These are phyloP conservation scores for Cordyceps fumosorosea DNA, from an alignment of 2,329 filamentous ascomycete genomes.

Conservation along the genomic window DNA sequence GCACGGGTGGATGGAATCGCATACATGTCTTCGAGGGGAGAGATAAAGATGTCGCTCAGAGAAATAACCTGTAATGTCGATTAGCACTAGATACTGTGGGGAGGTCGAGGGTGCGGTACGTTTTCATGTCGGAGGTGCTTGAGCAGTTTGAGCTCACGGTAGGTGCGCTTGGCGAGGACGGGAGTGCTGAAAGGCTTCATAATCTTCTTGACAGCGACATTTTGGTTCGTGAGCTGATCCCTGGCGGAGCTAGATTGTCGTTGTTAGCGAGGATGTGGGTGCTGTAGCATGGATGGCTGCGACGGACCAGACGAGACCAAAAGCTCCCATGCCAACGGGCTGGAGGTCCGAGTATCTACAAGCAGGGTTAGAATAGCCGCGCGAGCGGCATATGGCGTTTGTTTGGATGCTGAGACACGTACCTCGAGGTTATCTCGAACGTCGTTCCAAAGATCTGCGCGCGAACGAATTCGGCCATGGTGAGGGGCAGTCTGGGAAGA, in stretches of 20 bases:
- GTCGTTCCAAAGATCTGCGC: conserved; percentile 99
- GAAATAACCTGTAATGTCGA: conserved; percentile 69
- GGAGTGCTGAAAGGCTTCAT: conserved; percentile 99
- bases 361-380: background rate
- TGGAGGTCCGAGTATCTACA: conserved; percentile 92
- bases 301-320: conserved; percentile 90
- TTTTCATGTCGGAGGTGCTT: conserved; percentile 98
- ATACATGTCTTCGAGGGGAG: conserved; percentile 95
- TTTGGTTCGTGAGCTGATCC: conserved; percentile 94
- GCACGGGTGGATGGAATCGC: conserved; percentile 25
- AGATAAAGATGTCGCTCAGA: conserved; percentile 99
- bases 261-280: background rate
- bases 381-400: background rate
- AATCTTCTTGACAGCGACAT: conserved; percentile 99
- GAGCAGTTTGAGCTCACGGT: conserved; percentile 92
- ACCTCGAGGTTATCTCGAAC: conserved; percentile 99
- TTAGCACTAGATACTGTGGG: background rate
- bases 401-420: conserved; percentile 20
- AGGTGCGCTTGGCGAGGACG: conserved; percentile 93
- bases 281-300: background rate
- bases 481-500: conserved; percentile 30
- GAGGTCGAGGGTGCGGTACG: conserved; percentile 41
- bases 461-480: conserved; percentile 98
- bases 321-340: conserved; percentile 97
- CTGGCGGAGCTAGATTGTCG: conserved; percentile 68